Percentiles rank a stretch among this genome's conserved stretches.
Conservation (phyloP, 192 early-diverging fungal genomes). For the Coemansia sp. region DNA sequence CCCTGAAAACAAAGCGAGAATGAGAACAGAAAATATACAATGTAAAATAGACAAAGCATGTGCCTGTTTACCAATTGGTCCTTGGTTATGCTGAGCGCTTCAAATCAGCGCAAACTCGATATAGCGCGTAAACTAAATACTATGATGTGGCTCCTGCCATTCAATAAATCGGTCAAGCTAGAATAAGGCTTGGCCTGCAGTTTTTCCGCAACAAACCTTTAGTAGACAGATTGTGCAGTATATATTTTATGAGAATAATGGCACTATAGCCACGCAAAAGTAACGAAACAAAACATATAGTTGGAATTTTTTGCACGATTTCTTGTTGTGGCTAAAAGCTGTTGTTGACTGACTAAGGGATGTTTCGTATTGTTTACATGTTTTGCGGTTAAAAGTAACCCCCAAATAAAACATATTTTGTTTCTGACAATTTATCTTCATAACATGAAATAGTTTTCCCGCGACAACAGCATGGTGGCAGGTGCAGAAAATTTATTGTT, state of each 20-base stretch:
- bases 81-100: neutral
- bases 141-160: neutral
- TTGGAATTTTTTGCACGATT: neutral
- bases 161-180: neutral
- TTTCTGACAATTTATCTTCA: too few relatives aligned
- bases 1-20: too few relatives aligned
- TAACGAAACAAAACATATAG: neutral
- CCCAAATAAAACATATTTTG: neutral
- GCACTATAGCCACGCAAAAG: too few relatives aligned
- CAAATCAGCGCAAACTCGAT: neutral
- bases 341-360: neutral
- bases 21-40: too few relatives aligned
- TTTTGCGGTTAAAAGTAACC: neutral
- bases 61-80: neutral
- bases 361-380: neutral
- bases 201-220: neutral
- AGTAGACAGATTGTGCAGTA: neutral
- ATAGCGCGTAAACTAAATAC: neutral
- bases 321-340: neutral
- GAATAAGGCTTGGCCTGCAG: neutral
- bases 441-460: neutral
- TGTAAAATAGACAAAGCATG: neutral
- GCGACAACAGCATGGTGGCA: neutral
- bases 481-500: neutral
- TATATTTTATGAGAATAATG: neutral